These are phyloP conservation scores for Gnomoniopsis smithogilvyi DNA, from an alignment of 2,329 filamentous ascomycete species.

Conservation along the genomic window DNA sequence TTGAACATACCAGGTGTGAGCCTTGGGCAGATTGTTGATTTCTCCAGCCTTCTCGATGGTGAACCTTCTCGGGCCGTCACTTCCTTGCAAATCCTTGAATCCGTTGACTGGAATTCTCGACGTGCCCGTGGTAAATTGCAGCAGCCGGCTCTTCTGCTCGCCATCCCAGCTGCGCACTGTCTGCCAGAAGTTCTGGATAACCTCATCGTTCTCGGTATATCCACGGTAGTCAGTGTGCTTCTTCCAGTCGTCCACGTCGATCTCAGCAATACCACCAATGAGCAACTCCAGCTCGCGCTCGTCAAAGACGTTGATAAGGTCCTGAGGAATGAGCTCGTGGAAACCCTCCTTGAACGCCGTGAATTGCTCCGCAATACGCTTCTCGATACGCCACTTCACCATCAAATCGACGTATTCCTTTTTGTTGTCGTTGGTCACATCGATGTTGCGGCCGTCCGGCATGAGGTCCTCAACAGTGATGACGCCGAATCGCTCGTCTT, in stretches of 20 bases:
- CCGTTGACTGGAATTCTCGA: constrained; percentile 98
- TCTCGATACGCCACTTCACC: constrained; percentile 99
- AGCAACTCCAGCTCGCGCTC: constrained; percentile 94
- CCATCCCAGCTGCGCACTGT: constrained; percentile 95
- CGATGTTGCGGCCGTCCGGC: constrained; percentile 83
- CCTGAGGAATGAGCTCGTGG: constrained; percentile 93
- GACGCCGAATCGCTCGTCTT: constrained; percentile 96
- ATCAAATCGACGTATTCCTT: constrained; percentile 98
- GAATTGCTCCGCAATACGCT: constrained; percentile 97
- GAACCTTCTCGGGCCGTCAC: constrained; percentile 90
- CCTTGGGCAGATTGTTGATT: constrained; percentile 85
- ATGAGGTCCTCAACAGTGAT: constrained; percentile 93
- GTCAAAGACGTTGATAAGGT: constrained; percentile 97
- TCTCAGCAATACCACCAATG: constrained; percentile 99
- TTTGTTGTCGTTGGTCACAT: constrained; percentile 98
- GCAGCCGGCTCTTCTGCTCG: constrained; percentile 91
- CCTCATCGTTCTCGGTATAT: constrained; percentile 96
- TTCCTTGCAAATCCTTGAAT: constrained; percentile 98
- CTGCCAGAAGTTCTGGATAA: constrained; percentile 99
- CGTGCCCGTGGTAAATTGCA: constrained; percentile 97
- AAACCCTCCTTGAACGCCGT: constrained; percentile 97
- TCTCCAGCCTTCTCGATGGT: constrained; percentile 98
- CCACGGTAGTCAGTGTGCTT: constrained; percentile 99
- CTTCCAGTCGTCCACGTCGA: constrained; percentile 99
- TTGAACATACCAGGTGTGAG: constrained; percentile 84